phyloP scores from a whole-genome alignment of 2,329 filamentous ascomycete genomes.

The Cladorrhinum sp. region DNA sequence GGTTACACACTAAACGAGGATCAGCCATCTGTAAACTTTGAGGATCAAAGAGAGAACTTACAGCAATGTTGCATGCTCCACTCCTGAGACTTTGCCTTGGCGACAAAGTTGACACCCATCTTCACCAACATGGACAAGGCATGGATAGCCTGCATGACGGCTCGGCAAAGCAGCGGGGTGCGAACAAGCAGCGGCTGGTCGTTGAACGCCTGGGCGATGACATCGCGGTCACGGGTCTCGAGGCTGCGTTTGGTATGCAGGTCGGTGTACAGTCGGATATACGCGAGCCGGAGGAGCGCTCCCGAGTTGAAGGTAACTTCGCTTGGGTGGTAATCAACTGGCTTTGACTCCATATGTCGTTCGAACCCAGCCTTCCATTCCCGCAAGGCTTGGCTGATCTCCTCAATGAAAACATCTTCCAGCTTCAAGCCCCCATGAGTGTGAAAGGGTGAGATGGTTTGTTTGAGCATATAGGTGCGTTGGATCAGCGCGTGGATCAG shows the following conservation, averaged over 20 bases:
- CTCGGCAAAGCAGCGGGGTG: constrained; percentile 58
- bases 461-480: constrained; percentile 67
- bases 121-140: constrained; percentile 66
- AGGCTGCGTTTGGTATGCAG: constrained; percentile 60
- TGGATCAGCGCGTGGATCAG: constrained; percentile 70
- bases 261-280: constrained; percentile 65
- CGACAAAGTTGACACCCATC: constrained; percentile 59
- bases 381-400: constrained; percentile 52
- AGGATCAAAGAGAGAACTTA: constrained; percentile 36
- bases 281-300: constrained; percentile 57
- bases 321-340: constrained; percentile 53
- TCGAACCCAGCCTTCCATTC: constrained; percentile 60
- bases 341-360: constrained; percentile 50
- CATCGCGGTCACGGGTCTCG: constrained; percentile 60
- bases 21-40: neutral
- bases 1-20: constrained; percentile 52
- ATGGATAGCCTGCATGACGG: constrained; percentile 65
- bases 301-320: constrained; percentile 66
- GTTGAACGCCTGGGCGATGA: constrained; percentile 60
- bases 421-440: constrained; percentile 48
- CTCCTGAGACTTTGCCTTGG: constrained; percentile 57
- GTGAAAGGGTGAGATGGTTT: constrained; percentile 54
- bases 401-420: constrained; percentile 50
- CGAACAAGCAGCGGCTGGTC: constrained; percentile 57
- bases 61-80: constrained; percentile 63